These are phyloP conservation scores for Apophysomyces elegans DNA, from an alignment of 371 early-diverging fungal genomes.

Conservation along the genomic window DNA sequence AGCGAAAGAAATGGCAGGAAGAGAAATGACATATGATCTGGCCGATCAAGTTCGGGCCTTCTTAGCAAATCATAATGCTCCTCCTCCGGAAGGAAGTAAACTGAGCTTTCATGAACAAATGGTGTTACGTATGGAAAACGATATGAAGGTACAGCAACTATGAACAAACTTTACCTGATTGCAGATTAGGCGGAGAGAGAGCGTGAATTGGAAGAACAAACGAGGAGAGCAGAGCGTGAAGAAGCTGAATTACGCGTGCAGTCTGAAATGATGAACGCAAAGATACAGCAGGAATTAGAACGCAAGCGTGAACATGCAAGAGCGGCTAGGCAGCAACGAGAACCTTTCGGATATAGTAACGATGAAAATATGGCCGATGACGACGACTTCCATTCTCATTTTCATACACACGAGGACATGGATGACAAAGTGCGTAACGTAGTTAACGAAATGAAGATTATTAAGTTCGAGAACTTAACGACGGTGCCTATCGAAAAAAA, in stretches of 20 bases:
- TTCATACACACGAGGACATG: conserved; percentile 18
- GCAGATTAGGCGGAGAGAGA: conserved; percentile 33
- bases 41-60: conserved; percentile 67
- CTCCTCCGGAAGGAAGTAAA: conserved; percentile 56
- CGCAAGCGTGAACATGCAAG: conserved; percentile 49
- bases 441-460: conserved; percentile 46
- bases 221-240: conserved; percentile 42
- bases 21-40: conserved; percentile 81
- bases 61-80: conserved; percentile 65
- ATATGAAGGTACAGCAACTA: conserved; percentile 37
- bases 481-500: conserved; percentile 50
- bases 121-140: conserved; percentile 63
- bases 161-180: not conserved
- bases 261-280: conserved; percentile 57
- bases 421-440: conserved; percentile 21
- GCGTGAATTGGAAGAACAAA: conserved; percentile 44
- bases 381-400: conserved; percentile 37
- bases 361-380: conserved; percentile 32
- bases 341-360: conserved; percentile 38
- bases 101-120: conserved; percentile 65
- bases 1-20: conserved; percentile 57
- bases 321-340: conserved; percentile 33
- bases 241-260: conserved; percentile 55
- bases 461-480: conserved; percentile 55
- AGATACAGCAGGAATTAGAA: conserved; percentile 61